Conservation (phyloP, 768 basidiomycete species). For the Podaxis mareebaensis region DNA sequence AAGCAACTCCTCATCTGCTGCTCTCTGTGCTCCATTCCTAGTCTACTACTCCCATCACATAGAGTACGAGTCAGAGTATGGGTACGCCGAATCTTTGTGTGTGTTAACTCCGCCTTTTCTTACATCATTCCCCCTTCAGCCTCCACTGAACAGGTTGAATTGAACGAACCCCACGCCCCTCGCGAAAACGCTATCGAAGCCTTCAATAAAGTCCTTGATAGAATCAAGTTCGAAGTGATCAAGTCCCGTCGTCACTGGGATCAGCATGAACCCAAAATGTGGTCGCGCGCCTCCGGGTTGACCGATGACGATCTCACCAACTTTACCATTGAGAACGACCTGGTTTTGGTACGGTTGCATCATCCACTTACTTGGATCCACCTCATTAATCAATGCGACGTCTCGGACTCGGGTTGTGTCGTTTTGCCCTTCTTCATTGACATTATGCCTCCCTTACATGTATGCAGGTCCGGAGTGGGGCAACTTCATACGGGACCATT, state of each 20-base stretch:
- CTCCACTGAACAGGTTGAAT: constrained; percentile 51
- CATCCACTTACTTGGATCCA: constrained; percentile 2
- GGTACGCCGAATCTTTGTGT: constrained; percentile 11
- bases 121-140: constrained; percentile 36
- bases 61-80: constrained; percentile 10
- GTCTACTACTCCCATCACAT: not conserved
- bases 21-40: not conserved
- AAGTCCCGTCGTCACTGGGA: constrained; percentile 73
- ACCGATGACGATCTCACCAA: constrained; percentile 51
- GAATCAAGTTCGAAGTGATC: constrained; percentile 66
- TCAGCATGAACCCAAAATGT: constrained; percentile 72
- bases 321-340: constrained; percentile 50
- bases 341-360: constrained; percentile 37
- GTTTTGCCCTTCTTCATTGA: not conserved
- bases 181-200: constrained; percentile 61
- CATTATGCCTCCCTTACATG: not conserved
- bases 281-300: constrained; percentile 56
- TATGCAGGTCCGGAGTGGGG: constrained; percentile 48
- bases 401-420: constrained; percentile 5
- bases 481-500: constrained; percentile 66
- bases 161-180: constrained; percentile 66
- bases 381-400: not conserved
- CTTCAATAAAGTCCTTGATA: constrained; percentile 52
- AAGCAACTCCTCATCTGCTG: not conserved
- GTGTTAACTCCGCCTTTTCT: not conserved